Evolutionary conservation across 208 protist species (phyloP).

Genomic region (Balamuthia mandrillaris): DNA sequence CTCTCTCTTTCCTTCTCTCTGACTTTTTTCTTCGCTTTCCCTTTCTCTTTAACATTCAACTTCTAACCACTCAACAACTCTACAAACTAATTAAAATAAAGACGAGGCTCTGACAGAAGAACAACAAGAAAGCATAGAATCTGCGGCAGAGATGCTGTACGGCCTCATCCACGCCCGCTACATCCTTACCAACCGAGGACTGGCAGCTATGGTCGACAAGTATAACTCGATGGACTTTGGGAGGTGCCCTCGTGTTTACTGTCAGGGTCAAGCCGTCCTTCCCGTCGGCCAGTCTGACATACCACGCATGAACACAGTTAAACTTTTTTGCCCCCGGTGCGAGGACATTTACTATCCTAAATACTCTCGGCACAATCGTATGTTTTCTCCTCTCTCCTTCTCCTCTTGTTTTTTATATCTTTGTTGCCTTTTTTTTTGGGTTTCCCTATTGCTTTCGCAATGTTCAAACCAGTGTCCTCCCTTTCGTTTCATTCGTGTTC

Average conservation of each 20-base stretch:
- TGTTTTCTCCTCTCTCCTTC: background rate
- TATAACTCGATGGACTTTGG: constrained; percentile 91
- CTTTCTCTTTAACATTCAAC: background rate
- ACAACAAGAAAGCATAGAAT: constrained; percentile 90
- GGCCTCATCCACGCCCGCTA: constrained; percentile 98
- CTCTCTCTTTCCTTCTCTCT: background rate
- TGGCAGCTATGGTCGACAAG: constrained; percentile 94
- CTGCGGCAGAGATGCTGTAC: constrained; percentile 94
- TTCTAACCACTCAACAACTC: background rate
- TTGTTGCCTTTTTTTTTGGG: background rate
- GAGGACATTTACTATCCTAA: constrained; percentile 94
- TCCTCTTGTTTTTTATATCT: background rate
- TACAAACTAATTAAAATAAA: constrained; percentile 26
- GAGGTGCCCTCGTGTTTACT: constrained; percentile 91
- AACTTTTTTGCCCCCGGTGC: constrained; percentile 95
- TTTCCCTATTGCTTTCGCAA: background rate
- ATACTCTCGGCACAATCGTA: constrained; percentile 83
- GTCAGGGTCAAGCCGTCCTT: constrained; percentile 89
- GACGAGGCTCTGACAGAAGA: constrained; percentile 90
- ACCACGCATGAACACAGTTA: constrained; percentile 79
- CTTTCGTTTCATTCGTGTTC: background rate
- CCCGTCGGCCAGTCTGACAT: constrained; percentile 93
- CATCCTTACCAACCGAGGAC: constrained; percentile 91
- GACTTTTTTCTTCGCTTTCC: background rate
- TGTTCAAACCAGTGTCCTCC: background rate